Conservation (phyloP, 2,329 filamentous ascomycete species). For the Sclerotinia glacialis region DNA sequence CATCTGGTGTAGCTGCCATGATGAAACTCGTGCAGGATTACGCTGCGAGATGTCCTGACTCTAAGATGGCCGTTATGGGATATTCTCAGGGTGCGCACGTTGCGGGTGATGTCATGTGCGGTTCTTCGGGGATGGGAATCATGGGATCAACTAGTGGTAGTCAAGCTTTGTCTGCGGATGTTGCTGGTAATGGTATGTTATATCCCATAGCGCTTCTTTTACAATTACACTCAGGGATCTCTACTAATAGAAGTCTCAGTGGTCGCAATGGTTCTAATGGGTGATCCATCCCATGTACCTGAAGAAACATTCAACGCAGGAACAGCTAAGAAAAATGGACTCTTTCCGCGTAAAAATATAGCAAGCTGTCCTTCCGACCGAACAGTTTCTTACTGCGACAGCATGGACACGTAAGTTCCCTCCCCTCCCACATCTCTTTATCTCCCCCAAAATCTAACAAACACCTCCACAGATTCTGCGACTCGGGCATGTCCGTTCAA, state of each 20-base stretch:
- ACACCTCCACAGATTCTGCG: constrained; percentile 2
- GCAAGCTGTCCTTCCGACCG: constrained; percentile 6
- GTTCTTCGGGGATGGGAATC: constrained; percentile 19
- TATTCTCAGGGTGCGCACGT: constrained; percentile 35
- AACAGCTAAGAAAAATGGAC: constrained; percentile 33
- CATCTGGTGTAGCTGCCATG: constrained; percentile 38
- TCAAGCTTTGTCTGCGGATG: constrained; percentile 24
- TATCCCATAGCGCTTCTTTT: no score
- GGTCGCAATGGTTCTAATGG: constrained; percentile 41
- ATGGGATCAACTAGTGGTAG: not conserved
- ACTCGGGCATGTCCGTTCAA: not conserved
- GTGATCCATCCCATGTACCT: constrained; percentile 40
- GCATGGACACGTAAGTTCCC: not conserved
- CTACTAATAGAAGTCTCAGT: constrained; percentile 28
- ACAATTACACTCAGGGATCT: not conserved
- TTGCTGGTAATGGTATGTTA: constrained; percentile 7
- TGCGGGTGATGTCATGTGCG: constrained; percentile 37
- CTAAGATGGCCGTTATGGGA: constrained; percentile 36
- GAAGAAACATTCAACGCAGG: constrained; percentile 38
- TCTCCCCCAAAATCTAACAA: not conserved
- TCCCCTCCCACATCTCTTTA: not conserved
- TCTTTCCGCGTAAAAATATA: constrained; percentile 29
- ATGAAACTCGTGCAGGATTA: constrained; percentile 37
- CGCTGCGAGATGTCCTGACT: constrained; percentile 34
- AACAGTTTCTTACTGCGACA: constrained; percentile 10